Percentiles rank a stretch among this genome's conserved stretches.
These are phyloP conservation scores for Falciphora oryzae DNA, from an alignment of 2,329 filamentous ascomycete genomes.

Conservation along the genomic window DNA sequence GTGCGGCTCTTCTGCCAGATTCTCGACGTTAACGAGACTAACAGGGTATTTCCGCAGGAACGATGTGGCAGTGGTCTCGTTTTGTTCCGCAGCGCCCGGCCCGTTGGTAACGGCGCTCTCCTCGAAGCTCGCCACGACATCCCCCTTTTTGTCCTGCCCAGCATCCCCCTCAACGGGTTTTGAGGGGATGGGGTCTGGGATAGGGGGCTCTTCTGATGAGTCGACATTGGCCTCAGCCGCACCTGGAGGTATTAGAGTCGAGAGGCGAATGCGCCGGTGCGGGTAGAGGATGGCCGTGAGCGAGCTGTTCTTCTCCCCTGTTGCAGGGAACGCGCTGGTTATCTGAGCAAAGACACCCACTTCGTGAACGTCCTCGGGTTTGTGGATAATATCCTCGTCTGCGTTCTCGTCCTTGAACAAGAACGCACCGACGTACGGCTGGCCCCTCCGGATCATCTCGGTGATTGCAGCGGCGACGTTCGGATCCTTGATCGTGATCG, in stretches of 20 bases:
- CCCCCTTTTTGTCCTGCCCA: slow-evolving; percentile 68
- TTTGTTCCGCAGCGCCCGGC: slow-evolving; percentile 41
- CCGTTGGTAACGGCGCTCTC: slow-evolving; percentile 64
- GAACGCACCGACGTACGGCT: slow-evolving; percentile 96
- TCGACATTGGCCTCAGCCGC: slow-evolving; percentile 44
- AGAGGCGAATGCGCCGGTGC: slow-evolving; percentile 88
- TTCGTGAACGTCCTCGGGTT: slow-evolving; percentile 85
- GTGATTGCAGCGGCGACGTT: slow-evolving; percentile 88
- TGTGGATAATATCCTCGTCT: slow-evolving; percentile 90
- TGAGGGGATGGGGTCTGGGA: slow-evolving; percentile 54
- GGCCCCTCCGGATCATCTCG: slow-evolving; percentile 93
- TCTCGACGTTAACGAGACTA: slow-evolving; percentile 92
- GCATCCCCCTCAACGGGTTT: slow-evolving; percentile 48
- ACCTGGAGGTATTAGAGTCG: slow-evolving; percentile 68
- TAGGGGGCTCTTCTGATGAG: slow-evolving; percentile 37
- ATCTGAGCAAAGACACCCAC: slow-evolving; percentile 97
- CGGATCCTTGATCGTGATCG: slow-evolving; percentile 90
- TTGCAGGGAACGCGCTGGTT: slow-evolving; percentile 88
- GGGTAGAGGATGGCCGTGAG: slow-evolving; percentile 94
- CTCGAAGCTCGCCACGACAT: slow-evolving; percentile 96
- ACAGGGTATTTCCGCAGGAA: slow-evolving; percentile 90
- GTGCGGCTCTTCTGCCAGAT: slow-evolving; percentile 79
- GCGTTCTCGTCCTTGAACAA: slow-evolving; percentile 93
- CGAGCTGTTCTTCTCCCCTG: slow-evolving; percentile 75
- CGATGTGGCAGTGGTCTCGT: slow-evolving; percentile 69